Conservation (phyloP, 192 early-diverging fungal genomes). For the Backusella australiensis region DNA sequence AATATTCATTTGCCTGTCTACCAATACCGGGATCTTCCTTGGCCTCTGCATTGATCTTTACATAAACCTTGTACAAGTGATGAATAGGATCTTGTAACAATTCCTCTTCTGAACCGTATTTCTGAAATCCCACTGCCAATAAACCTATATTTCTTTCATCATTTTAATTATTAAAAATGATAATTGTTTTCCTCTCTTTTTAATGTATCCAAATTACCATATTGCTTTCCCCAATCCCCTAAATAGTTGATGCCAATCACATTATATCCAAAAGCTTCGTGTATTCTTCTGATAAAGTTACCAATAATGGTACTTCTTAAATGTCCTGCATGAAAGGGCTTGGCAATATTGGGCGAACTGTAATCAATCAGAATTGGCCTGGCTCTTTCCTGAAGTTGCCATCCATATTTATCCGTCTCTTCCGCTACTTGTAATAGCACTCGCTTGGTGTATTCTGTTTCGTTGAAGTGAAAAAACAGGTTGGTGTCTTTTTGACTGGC, state of each 20-base stretch:
- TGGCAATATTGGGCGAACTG: conserved; percentile 95
- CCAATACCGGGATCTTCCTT: conserved; percentile 60
- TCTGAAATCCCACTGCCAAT: conserved; percentile 84
- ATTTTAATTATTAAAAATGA: not conserved
- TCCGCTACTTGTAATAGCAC: conserved; percentile 52
- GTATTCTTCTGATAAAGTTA: conserved; percentile 76
- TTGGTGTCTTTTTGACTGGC: conserved; percentile 56
- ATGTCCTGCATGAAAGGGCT: conserved; percentile 97
- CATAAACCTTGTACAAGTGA: conserved; percentile 90
- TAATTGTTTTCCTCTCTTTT: not conserved
- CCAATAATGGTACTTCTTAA: conserved; percentile 96
- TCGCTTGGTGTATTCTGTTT: conserved; percentile 40
- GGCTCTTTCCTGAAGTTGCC: conserved; percentile 38
- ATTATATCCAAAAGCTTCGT: conserved; percentile 79
- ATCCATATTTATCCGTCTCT: conserved; percentile 52
- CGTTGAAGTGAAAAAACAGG: conserved; percentile 65
- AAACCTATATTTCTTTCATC: conserved; percentile 50
- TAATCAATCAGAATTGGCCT: conserved; percentile 81
- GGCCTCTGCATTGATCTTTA: conserved; percentile 75
- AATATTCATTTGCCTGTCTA: conserved; percentile 80
- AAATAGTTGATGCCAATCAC: conserved; percentile 91
- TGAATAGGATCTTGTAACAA: conserved; percentile 79
- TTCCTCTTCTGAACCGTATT: conserved; percentile 68
- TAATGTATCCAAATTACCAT: conserved; percentile 52
- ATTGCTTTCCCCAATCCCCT: conserved; percentile 99